Evolutionary conservation across 2,329 filamentous ascomycete genomes (phyloP), one percentile per base, ranked within the genome.

Genomic region (Byssothecium circinans): DNA sequence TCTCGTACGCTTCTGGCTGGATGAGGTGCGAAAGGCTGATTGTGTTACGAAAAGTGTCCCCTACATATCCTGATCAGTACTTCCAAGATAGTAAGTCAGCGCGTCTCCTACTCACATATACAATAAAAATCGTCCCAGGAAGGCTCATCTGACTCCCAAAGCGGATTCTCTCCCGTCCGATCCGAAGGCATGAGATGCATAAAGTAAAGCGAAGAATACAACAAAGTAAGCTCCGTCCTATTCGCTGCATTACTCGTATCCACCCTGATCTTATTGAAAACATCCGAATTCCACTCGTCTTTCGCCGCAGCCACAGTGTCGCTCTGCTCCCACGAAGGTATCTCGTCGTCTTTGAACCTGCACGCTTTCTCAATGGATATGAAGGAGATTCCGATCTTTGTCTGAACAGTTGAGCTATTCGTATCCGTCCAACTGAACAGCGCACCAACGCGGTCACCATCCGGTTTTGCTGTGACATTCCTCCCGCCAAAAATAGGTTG

Each of bases 121-220:
- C 84, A 87, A 57, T 87, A 88, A 15, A 85, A 83, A 47, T 88
- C 85, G 49, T 87, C 83, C 60, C 85, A 89, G 56, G 86, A 87
- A 2, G 85, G 85, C 64, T 88, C 86, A 0, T 66, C 60, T 0
- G 83, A 85, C 2, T 74, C 62, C 85, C 85, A 89, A 0, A 78
- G 65, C 0, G 85, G 85, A 50, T 88, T 89, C 62, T 89, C 86
- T 1, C 84, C 85, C 0, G 85, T 87, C 50, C 85, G 83, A 61
- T 89, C 85, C 0, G 84, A 84, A 0, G 86, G 85, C 33, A 88
- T 79, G 4, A 88, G 68, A 49, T 83, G 80, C 79, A 85, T 85
- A 56, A 85, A 84, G 62, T 88, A 89, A 23, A 89, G 64, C 0
- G 83, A 83, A 0, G 81, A 81, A 67, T 89, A 89, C 2, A 89